Base-by-base conservation (phyloP, 2,329 filamentous ascomycete species). In the Aspergillus pseudoviridinutans region DNA sequence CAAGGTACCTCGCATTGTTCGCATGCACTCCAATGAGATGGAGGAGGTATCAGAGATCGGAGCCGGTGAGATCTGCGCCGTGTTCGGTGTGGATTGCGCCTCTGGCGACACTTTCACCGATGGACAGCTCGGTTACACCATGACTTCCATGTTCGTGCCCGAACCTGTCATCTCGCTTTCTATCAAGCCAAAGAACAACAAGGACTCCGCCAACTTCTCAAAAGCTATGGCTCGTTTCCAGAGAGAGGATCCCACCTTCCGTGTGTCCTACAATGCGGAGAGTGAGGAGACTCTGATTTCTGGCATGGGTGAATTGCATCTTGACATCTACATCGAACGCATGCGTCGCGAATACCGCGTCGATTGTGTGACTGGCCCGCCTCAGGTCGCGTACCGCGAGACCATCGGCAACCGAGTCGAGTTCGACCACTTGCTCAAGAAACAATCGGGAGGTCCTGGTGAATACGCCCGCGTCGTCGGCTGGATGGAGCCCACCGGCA, bases 11-110 rank as follows among this genome's bases (percentile, higher is more conserved):
- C 90, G 93, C 71, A 97, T 99, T 68, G 94, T 99, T 61, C 91
- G 94, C 61, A 99, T 99, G 94, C 94, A 99, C 81, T 96, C 92
- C 49, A 96, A 97, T 73, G 94, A 99, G 72, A 96, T 99, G 93
- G 94, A 99, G 76, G 94, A 99, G 71, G 91, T 97, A 29, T 82
- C 79, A 56, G 92, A 97, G 75, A 89, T 99, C 62, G 91, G 92
- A 53, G 93, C 94, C 54, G 94, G 94, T 76, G 94, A 99, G 76
- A 99, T 99, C 63, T 99, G 94, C 73, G 94, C 94, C 60, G 94
- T 99, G 58, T 99, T 99, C 71, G 94, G 94, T 70, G 90, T 99
- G 55, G 94, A 99, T 68, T 99, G 94, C 74, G 92, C 94, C 38
- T 97, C 93, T 47, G 94, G 94, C 68, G 94, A 99, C 75, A 97